phyloP scores from a whole-genome alignment of 2,329 filamentous ascomycete species.

The Cladobotryum protrusum region DNA sequence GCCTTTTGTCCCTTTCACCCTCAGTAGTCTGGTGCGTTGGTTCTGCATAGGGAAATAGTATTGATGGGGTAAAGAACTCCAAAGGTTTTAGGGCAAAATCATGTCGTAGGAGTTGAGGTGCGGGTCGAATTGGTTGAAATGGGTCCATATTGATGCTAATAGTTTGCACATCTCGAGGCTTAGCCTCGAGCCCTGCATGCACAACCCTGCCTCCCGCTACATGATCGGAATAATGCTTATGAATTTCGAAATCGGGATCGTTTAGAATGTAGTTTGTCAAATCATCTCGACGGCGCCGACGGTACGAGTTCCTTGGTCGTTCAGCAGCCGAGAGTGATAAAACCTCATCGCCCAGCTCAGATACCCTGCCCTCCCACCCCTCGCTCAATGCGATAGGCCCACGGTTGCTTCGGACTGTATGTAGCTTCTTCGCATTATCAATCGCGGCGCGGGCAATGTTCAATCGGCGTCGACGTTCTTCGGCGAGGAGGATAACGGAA shows the following conservation, averaged over 20 bases:
- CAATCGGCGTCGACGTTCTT: slow-evolving; percentile 51
- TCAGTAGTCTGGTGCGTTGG: no score
- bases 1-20: neutral
- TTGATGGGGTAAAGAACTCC: neutral
- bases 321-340: slow-evolving; percentile 14
- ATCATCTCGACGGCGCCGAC: slow-evolving; percentile 21
- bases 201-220: neutral
- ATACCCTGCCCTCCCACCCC: slow-evolving; percentile 16
- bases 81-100: neutral
- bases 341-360: slow-evolving; percentile 21
- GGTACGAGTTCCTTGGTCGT: slow-evolving; percentile 19
- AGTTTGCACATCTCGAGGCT: neutral
- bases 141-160: no score
- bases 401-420: slow-evolving; percentile 29
- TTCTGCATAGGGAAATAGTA: neutral
- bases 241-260: neutral
- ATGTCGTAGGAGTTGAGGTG: neutral
- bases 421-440: slow-evolving; percentile 47
- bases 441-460: slow-evolving; percentile 44
- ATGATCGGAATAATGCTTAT: neutral
- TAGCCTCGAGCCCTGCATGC: neutral
- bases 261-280: neutral
- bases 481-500: slow-evolving; percentile 48
- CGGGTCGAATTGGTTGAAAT: neutral
- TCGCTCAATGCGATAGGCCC: slow-evolving; percentile 24